Conservation (phyloP, 208 protist species). For the Phytomonas sp. region DNA sequence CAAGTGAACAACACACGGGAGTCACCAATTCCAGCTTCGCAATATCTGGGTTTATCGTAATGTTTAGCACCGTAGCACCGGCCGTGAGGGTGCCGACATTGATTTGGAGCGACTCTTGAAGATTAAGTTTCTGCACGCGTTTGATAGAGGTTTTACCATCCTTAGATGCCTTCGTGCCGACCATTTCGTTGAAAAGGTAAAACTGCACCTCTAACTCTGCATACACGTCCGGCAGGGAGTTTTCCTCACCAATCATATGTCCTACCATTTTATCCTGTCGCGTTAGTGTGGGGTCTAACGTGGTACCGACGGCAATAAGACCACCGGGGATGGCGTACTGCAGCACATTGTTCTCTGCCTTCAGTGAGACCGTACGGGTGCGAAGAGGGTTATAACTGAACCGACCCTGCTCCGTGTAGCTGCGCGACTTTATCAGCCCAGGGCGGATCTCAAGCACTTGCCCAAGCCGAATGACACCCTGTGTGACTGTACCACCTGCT, state of each 20-base stretch:
- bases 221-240: constrained; percentile 95
- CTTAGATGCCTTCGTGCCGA: constrained; percentile 78
- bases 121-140: constrained; percentile 92
- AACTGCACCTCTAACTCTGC: constrained; percentile 97
- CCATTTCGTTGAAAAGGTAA: constrained; percentile 95
- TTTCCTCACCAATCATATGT: constrained; percentile 84
- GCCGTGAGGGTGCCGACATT: constrained; percentile 99
- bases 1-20: constrained; percentile 95
- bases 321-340: constrained; percentile 99
- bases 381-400: constrained; percentile 95
- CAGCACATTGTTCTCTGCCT: constrained; percentile 97
- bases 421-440: constrained; percentile 83
- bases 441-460: constrained; percentile 99
- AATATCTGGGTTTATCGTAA: constrained; percentile 90
- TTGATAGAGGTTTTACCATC: constrained; percentile 44
- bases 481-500: constrained; percentile 97
- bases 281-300: constrained; percentile 98
- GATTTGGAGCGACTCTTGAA: constrained; percentile 97
- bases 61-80: constrained; percentile 91
- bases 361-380: constrained; percentile 92
- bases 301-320: constrained; percentile 99
- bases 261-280: constrained; percentile 98
- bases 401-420: constrained; percentile 65
- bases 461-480: constrained; percentile 96
- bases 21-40: constrained; percentile 94